Conservation (phyloP, 1,284 basidiomycete species). For the Farysia itapuensis region DNA sequence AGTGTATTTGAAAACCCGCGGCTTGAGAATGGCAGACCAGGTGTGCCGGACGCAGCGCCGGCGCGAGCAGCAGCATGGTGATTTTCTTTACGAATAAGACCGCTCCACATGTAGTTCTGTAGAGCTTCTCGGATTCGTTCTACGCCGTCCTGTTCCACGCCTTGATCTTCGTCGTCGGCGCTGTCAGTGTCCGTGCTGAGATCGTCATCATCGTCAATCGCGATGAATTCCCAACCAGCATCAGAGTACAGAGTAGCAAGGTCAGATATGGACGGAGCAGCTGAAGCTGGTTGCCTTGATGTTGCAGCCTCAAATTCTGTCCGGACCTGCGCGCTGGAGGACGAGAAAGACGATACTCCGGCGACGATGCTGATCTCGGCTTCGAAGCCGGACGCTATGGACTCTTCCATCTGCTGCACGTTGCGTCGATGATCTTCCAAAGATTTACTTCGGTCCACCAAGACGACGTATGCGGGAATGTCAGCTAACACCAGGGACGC, state of each 20-base stretch:
- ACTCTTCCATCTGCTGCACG: conserved; percentile 4
- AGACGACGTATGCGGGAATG: conserved; percentile 22
- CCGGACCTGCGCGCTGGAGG: conserved; percentile 3
- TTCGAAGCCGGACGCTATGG: conserved; percentile 11
- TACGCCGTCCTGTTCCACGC: conserved; percentile 32
- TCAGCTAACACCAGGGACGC: conserved; percentile 1
- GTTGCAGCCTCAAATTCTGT: conserved; percentile 9
- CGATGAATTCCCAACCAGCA: conserved; percentile 49
- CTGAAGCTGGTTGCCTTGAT: neutral
- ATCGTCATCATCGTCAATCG: conserved; percentile 19
- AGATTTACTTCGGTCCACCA: conserved; percentile 18
- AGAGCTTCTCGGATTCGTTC: conserved; percentile 46
- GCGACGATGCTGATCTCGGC: conserved; percentile 30
- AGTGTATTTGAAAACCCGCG: conserved; percentile 7
- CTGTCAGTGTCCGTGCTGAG: neutral
- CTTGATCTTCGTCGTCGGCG: conserved; percentile 11
- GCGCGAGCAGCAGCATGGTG: neutral
- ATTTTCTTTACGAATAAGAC: conserved; percentile 29
- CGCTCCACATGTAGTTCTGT: conserved; percentile 48
- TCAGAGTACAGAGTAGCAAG: conserved; percentile 42
- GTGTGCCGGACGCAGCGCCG: neutral
- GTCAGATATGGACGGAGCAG: conserved; percentile 15
- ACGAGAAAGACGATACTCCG: conserved; percentile 10
- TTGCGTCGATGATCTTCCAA: conserved; percentile 10
- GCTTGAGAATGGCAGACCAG: no score